A percentile compares a stretch with the other conserved stretches of the same genome.
These are phyloP conservation scores for Podaxis rugospora DNA, from an alignment of 768 basidiomycete species.

Conservation along the genomic window DNA sequence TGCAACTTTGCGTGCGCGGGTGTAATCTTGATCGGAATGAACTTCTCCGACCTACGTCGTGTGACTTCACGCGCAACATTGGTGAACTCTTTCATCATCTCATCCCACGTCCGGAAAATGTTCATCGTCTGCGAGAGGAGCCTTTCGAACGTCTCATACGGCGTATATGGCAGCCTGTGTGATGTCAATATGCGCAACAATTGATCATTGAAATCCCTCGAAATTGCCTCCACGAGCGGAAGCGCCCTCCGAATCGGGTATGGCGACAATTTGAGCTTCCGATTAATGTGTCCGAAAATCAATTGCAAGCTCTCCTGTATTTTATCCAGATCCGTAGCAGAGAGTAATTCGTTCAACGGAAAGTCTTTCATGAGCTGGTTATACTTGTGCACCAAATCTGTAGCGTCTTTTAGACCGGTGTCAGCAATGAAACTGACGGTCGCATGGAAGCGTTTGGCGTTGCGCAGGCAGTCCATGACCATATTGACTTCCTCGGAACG, in stretches of 20 bases:
- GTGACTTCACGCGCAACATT: conserved; percentile 92
- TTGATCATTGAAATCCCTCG: conserved; percentile 95
- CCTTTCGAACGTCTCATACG: conserved; percentile 92
- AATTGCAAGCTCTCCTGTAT: conserved; percentile 83
- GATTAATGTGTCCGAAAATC: conserved; percentile 92
- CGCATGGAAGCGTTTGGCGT: conserved; percentile 95
- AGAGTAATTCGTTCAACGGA: conserved; percentile 92
- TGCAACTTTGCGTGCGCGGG: conserved; percentile 90
- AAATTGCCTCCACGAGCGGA: conserved; percentile 97
- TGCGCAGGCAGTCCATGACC: conserved; percentile 91
- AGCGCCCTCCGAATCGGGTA: conserved; percentile 96
- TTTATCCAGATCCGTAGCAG: conserved; percentile 94
- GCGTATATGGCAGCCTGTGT: conserved; percentile 88
- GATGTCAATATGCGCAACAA: conserved; percentile 86
- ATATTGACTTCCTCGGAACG: conserved; percentile 88
- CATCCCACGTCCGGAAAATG: conserved; percentile 88
- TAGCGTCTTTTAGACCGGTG: conserved; percentile 93
- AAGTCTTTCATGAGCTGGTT: conserved; percentile 99
- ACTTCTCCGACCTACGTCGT: conserved; percentile 83
- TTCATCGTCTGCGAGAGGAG: conserved; percentile 69
- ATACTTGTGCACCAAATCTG: conserved; percentile 93
- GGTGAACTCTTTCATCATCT: conserved; percentile 86
- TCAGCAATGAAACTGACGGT: conserved; percentile 98
- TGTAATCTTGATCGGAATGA: conserved; percentile 94
- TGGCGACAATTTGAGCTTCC: conserved; percentile 92